Percentiles rank a stretch among this genome's conserved stretches.
Evolutionary conservation across 306 rosid species (phyloP).

Genomic region (Potentilla sterilis): DNA sequence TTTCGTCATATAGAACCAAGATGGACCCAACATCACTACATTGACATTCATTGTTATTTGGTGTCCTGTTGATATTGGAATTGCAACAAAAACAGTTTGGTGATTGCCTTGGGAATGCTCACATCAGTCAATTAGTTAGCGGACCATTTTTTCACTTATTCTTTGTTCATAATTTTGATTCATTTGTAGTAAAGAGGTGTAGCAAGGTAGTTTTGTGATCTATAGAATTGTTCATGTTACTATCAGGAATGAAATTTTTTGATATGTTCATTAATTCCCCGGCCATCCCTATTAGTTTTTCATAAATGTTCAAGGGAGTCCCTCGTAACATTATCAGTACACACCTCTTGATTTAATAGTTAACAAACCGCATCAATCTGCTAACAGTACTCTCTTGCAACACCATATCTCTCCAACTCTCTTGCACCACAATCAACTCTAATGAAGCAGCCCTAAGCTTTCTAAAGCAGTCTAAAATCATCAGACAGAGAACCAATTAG

Average conservation of each 20-base stretch:
- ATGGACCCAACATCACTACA: not conserved
- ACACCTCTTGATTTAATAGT: too few relatives aligned
- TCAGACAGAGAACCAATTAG: too few relatives aligned
- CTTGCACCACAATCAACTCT: too few relatives aligned
- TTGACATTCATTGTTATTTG: not conserved
- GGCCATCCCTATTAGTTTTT: too few relatives aligned
- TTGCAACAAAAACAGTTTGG: not conserved
- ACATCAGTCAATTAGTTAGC: not conserved
- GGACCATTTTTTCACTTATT: not conserved
- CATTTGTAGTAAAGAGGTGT: slow-evolving; percentile 4
- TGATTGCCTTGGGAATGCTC: slow-evolving; percentile 1
- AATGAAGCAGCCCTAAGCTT: too few relatives aligned
- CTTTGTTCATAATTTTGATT: not conserved
- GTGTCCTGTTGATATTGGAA: slow-evolving; percentile 1
- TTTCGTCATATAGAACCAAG: not conserved
- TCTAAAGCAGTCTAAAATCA: too few relatives aligned
- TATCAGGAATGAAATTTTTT: slow-evolving; percentile 4
- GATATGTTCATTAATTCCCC: not conserved
- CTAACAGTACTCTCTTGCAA: too few relatives aligned
- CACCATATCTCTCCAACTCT: too few relatives aligned
- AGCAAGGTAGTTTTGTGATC: slow-evolving; percentile 11
- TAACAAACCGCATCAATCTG: too few relatives aligned
- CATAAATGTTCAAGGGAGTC: too few relatives aligned
- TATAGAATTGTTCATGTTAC: not conserved
- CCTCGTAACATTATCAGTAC: too few relatives aligned